Evolutionary conservation across 2,329 filamentous ascomycete species (phyloP).

Genomic region (Monosporascus sp.): DNA sequence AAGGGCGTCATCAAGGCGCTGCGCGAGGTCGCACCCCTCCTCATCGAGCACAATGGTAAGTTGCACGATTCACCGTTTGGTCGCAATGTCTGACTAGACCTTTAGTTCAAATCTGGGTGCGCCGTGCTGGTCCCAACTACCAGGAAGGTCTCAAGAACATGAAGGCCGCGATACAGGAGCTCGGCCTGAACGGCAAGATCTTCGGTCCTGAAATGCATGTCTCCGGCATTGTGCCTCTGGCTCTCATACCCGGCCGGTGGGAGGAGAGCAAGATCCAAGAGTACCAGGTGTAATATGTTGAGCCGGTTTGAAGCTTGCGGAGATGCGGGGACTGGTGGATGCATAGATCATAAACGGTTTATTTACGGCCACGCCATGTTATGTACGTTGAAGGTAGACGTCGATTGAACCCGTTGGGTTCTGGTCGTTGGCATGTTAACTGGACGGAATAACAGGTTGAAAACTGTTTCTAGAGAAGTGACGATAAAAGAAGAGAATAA

Average conservation of each 20-base stretch:
- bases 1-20: conserved; percentile 98
- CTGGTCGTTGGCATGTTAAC: not conserved
- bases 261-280: conserved; percentile 57
- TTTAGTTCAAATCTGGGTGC: conserved; percentile 86
- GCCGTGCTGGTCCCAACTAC: conserved; percentile 90
- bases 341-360: not conserved
- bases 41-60: conserved; percentile 78
- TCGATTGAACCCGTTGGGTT: not conserved
- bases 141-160: conserved; percentile 99
- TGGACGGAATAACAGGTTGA: not conserved
- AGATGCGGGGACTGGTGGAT: not conserved
- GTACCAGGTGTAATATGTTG: conserved; percentile 46
- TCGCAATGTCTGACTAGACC: not conserved
- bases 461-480: not conserved
- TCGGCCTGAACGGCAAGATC: conserved; percentile 68
- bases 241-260: conserved; percentile 64
- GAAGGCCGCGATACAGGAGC: conserved; percentile 90
- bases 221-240: conserved; percentile 91
- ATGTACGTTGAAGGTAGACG: not conserved
- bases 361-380: not conserved
- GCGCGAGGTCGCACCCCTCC: conserved; percentile 76
- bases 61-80: not conserved
- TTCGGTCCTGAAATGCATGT: conserved; percentile 87
- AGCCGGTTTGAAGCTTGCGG: conserved; percentile 4
- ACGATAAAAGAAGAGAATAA: not conserved